Conservation (phyloP, 352 stramenopile genomes). For the Phytophthora chlamydospora region DNA sequence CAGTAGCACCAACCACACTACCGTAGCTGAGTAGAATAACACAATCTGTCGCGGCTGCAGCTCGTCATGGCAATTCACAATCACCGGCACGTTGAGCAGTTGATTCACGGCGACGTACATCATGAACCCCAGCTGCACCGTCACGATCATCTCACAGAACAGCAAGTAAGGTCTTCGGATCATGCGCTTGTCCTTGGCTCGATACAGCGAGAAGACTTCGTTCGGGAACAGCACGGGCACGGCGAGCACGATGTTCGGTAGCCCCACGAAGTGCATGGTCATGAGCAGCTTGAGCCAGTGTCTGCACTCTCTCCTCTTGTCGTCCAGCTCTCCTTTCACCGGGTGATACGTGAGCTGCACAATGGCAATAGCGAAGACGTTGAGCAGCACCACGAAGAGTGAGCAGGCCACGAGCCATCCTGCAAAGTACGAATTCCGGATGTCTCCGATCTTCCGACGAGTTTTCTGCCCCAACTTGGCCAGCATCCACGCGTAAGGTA, state of each 20-base stretch:
- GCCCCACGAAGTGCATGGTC: slow-evolving; percentile 54
- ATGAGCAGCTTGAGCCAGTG: slow-evolving; percentile 48
- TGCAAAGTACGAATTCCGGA: slow-evolving; percentile 78
- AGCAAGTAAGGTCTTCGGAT: slow-evolving; percentile 70
- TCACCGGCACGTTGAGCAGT: slow-evolving; percentile 50
- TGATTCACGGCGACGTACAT: slow-evolving; percentile 59
- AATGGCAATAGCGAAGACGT: slow-evolving; percentile 48
- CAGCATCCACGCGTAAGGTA: slow-evolving; percentile 37
- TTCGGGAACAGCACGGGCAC: slow-evolving; percentile 66
- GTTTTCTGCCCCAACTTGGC: slow-evolving; percentile 34
- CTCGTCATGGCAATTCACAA: slow-evolving; percentile 48
- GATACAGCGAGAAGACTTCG: slow-evolving; percentile 57
- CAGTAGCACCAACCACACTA: slow-evolving; percentile 63
- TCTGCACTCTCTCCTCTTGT: slow-evolving; percentile 23
- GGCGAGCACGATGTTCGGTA: slow-evolving; percentile 63
- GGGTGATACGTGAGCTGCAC: slow-evolving; percentile 40
- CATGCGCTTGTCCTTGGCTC: slow-evolving; percentile 59
- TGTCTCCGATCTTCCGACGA: slow-evolving; percentile 40
- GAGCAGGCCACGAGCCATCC: slow-evolving; percentile 72
- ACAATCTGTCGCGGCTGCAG: slow-evolving; percentile 42
- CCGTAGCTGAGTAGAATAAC: slow-evolving; percentile 64
- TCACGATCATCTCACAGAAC: slow-evolving; percentile 70
- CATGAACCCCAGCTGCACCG: slow-evolving; percentile 59
- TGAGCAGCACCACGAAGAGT: slow-evolving; percentile 50
- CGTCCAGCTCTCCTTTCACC: slow-evolving; percentile 12